Conservation (phyloP, 2,329 filamentous ascomycete genomes). For the Aspergillus carbonarius region DNA sequence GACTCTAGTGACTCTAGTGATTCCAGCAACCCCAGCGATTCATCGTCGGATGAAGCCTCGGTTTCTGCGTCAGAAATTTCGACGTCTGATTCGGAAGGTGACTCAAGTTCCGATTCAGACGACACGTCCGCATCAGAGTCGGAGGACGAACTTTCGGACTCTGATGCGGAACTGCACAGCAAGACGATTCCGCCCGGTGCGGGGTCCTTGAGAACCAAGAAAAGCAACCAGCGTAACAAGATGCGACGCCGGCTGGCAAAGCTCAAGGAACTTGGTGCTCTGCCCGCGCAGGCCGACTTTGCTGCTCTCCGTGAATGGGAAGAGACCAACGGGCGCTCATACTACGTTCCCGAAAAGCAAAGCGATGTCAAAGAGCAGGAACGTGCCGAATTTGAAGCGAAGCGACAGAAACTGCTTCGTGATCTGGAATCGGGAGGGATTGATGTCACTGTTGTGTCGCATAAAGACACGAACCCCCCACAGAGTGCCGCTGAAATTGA, state of each 20-base stretch:
- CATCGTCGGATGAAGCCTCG: constrained; percentile 25
- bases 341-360: constrained; percentile 22
- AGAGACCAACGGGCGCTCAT: constrained; percentile 24
- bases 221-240: constrained; percentile 57
- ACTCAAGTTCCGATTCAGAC: constrained; percentile 28
- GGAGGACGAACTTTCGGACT: constrained; percentile 22
- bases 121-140: constrained; percentile 37
- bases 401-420: constrained; percentile 52
- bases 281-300: constrained; percentile 53
- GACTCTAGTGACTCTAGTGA: constrained; percentile 28
- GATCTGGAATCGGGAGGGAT: constrained; percentile 55
- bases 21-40: constrained; percentile 6
- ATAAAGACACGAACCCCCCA: constrained; percentile 33
- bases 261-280: constrained; percentile 54
- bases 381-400: constrained; percentile 50
- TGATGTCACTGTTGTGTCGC: constrained; percentile 41
- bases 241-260: constrained; percentile 50
- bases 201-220: constrained; percentile 53
- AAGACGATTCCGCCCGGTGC: constrained; percentile 45
- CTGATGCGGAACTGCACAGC: constrained; percentile 6
- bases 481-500: constrained; percentile 7
- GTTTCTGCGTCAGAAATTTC: constrained; percentile 41
- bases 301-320: constrained; percentile 47
- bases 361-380: constrained; percentile 26
- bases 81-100: constrained; percentile 28